phyloP scores from a whole-genome alignment of 2,329 filamentous ascomycete species.

The Magnaporthiopsis rhizophila region DNA sequence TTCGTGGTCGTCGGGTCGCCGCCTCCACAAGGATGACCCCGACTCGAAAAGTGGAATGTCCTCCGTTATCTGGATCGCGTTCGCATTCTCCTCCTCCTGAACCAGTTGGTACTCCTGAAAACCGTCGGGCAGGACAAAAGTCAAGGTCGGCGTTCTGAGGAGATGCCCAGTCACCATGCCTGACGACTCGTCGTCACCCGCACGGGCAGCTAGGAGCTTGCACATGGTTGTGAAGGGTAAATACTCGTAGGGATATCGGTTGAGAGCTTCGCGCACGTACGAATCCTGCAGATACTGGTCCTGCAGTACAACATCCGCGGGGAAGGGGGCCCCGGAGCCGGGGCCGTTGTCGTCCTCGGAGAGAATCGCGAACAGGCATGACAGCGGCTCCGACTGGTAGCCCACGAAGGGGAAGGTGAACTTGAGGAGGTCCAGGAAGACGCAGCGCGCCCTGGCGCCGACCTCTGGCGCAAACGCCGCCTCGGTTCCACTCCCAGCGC shows the following conservation, averaged over 20 bases:
- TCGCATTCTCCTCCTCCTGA: constrained; percentile 79
- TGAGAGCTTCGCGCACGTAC: constrained; percentile 60
- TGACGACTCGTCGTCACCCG: constrained; percentile 24
- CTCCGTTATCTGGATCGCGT: constrained; percentile 61
- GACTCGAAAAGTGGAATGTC: constrained; percentile 56
- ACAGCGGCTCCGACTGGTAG: constrained; percentile 65
- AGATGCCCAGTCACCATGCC: constrained; percentile 54
- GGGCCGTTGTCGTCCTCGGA: constrained; percentile 34
- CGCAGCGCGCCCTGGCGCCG: constrained; percentile 53
- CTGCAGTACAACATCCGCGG: constrained; percentile 31
- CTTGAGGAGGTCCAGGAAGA: constrained; percentile 64
- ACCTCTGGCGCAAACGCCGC: constrained; percentile 46
- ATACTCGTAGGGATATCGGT: constrained; percentile 80
- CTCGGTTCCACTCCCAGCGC: constrained; percentile 35
- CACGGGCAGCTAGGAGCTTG: constrained; percentile 52
- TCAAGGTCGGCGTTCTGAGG: constrained; percentile 63
- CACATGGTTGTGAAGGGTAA: constrained; percentile 68
- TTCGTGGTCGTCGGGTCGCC: constrained; percentile 35
- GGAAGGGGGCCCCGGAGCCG: neutral
- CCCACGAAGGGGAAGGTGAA: constrained; percentile 58
- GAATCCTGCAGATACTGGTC: constrained; percentile 49
- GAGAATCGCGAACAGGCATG: constrained; percentile 57
- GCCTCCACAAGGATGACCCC: constrained; percentile 32
- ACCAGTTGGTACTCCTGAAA: constrained; percentile 72
- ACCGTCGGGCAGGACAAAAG: constrained; percentile 62